Conservation (phyloP, 495 filamentous ascomycete genomes). For the Thermochaetoides thermophila region DNA sequence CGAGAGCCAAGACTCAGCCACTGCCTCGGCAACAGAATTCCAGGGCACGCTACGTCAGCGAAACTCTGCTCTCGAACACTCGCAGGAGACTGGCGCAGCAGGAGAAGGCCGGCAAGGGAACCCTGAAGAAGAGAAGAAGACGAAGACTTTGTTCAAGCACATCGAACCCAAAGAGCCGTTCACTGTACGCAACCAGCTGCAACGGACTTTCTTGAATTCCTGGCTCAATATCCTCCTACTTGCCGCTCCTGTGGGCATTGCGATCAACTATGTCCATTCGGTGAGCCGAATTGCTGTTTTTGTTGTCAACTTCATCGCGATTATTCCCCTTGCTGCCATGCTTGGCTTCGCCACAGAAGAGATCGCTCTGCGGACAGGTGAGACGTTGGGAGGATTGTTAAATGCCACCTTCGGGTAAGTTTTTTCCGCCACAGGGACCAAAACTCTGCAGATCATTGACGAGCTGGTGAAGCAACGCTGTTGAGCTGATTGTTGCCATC, state of each 20-base stretch:
- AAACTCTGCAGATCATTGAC: no score
- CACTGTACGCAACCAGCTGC: constrained; percentile 55
- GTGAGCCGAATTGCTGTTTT: constrained; percentile 58
- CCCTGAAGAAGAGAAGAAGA: constrained; percentile 19
- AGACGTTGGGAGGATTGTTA: constrained; percentile 80
- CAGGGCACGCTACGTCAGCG: no score
- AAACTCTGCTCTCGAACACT: no score
- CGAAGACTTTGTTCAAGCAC: constrained; percentile 26
- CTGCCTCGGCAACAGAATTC: no score
- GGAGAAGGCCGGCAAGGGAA: background rate
- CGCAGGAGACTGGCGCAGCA: no score
- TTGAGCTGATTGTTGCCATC: constrained; percentile 96
- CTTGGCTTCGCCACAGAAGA: constrained; percentile 95
- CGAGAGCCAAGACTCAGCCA: no score
- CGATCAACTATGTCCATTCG: constrained; percentile 43
- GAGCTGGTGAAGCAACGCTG: constrained; percentile 89
- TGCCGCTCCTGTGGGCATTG: constrained; percentile 83
- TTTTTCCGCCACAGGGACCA: no score
- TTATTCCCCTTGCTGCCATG: constrained; percentile 82
- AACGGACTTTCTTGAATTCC: constrained; percentile 60
- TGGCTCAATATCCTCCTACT: constrained; percentile 79
- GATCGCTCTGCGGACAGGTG: constrained; percentile 65
- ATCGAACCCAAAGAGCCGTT: constrained; percentile 35
- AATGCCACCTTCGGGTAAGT: constrained; percentile 95
- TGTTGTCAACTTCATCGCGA: constrained; percentile 85